Evolutionary conservation across 352 stramenopile genomes (phyloP).

Genomic region (Globisporangium paroecandrum): DNA sequence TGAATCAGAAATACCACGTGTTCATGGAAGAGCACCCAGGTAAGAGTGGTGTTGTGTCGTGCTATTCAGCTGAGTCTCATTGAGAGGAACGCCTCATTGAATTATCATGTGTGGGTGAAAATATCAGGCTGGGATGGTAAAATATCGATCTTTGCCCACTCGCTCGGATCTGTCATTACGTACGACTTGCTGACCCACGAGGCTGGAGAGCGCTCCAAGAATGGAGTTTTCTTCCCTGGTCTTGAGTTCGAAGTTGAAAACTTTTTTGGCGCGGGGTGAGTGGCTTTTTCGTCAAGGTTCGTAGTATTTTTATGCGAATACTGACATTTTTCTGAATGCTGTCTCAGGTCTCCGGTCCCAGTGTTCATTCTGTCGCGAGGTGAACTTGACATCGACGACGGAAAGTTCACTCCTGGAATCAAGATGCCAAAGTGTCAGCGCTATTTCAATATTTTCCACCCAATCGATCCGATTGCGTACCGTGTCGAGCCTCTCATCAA

Average conservation of each 20-base stretch:
- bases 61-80: not conserved
- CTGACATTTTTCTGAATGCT: not conserved
- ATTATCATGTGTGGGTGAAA: not conserved
- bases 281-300: not conserved
- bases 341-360: conserved; percentile 64
- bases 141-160: conserved; percentile 89
- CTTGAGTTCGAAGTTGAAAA: conserved; percentile 86
- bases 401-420: conserved; percentile 74
- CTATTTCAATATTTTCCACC: conserved; percentile 92
- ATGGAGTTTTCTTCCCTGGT: conserved; percentile 69
- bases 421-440: conserved; percentile 74
- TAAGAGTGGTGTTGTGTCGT: conserved; percentile 8
- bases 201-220: conserved; percentile 49
- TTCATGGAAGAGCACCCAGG: conserved; percentile 87
- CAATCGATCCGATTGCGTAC: conserved; percentile 91
- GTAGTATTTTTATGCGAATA: not conserved
- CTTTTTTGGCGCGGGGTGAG: conserved; percentile 81
- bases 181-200: conserved; percentile 90
- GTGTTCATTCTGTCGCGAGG: conserved; percentile 83
- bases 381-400: conserved; percentile 71
- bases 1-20: conserved; percentile 89
- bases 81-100: not conserved
- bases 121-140: conserved; percentile 75
- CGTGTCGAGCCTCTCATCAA: conserved; percentile 88
- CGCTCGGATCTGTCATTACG: conserved; percentile 87